Evolutionary conservation across 148 eudicot species (phyloP), one percentile per base, ranked within the genome.

Genomic region (Gaultheria prostrata): DNA sequence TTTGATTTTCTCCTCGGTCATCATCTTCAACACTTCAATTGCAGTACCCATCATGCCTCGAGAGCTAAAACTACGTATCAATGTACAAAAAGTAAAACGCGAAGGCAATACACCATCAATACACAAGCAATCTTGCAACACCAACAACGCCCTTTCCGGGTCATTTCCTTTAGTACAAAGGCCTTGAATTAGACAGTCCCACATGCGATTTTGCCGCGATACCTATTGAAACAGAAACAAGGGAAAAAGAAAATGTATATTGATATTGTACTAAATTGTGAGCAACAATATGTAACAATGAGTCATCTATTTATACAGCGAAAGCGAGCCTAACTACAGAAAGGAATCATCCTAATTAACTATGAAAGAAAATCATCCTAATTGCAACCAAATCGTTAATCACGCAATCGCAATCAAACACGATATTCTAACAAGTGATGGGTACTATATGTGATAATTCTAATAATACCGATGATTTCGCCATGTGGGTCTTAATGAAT

Each of bases 1-100:
- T 14, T 83, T 80, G 53, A 82, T 65, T 85, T 81, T 89, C 32
- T 85, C 90, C 59, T 43, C 85, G 17, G 75, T 83, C 89, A 89
- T 91, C 82, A 89, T 79, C 56, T 88, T 85, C 67, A 91, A 83
- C 83, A 91, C 87, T 77, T 91, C 86, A 79, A 91, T 78, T 20
- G 85, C 90, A 15, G 78, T 82, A 85, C 82, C 89, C 90, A 91
- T 86, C 73, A 78, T 85, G 54, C 90, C 91, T 78, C 61, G 63
- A 26, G 71, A 69, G 45, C 86, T 51, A 80, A 91, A 91, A 80
- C 82, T 76, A 45, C 54, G 82, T 61, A 91, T 84, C 54, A 89
- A 61, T 24, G 86, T 83, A 85, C 67, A 85, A 75, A 89, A 89
- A 59, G 90, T 89, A 26, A 78, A 85, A 81, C 82, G 88, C 71